Evolutionary conservation across 805 yeast species (phyloP).

Genomic region (Starmerella etchellsii): DNA sequence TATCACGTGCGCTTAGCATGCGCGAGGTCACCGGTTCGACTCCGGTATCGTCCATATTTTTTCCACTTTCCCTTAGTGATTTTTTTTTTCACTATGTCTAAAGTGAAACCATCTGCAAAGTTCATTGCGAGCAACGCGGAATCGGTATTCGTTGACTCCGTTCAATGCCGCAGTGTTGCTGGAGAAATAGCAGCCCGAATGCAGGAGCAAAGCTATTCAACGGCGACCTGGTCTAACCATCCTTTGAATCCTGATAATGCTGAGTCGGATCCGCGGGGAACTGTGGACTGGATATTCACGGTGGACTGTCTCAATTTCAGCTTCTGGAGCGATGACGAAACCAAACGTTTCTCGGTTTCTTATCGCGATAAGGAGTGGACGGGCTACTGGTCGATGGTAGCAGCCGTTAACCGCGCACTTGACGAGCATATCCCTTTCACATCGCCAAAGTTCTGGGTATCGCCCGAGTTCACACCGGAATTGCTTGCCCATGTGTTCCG

Average conservation of each 20-base stretch:
- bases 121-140: constrained; percentile 16
- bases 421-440: constrained; percentile 31
- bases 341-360: constrained; percentile 28
- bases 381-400: constrained; percentile 36
- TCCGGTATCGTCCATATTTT: constrained; percentile 20
- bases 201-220: constrained; percentile 24
- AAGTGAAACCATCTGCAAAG: constrained; percentile 8
- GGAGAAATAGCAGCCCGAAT: constrained; percentile 22
- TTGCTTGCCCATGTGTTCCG: constrained; percentile 25
- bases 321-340: constrained; percentile 30
- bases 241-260: constrained; percentile 25
- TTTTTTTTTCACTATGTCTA: constrained; percentile 5
- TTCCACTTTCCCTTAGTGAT: constrained; percentile 1
- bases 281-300: constrained; percentile 31
- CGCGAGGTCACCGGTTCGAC: constrained; percentile 22
- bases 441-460: constrained; percentile 28
- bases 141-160: constrained; percentile 24
- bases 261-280: constrained; percentile 2
- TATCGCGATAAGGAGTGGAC: constrained; percentile 29
- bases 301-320: constrained; percentile 34
- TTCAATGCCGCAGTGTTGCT: constrained; percentile 27
- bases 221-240: constrained; percentile 30
- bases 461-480: constrained; percentile 21
- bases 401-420: constrained; percentile 33
- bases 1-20: too few species aligned